Evolutionary conservation across 2,329 filamentous ascomycete genomes (phyloP), one percentile per base, ranked within the genome.

Genomic region (Pseudonectria buxi): DNA sequence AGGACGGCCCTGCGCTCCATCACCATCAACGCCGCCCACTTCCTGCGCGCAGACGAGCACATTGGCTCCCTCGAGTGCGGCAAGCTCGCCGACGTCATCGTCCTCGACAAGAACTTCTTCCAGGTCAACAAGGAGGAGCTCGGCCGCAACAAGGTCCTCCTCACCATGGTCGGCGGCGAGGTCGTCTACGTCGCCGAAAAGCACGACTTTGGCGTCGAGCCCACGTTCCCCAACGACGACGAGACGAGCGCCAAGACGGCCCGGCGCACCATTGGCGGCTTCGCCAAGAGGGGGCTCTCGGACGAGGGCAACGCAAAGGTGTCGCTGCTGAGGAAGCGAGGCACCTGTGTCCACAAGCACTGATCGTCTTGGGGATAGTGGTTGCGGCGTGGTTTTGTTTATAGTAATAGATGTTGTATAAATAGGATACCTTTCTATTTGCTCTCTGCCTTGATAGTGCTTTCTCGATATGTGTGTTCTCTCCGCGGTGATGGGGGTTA

Each of bases 161-260:
- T 54, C 4, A 54, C 50, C 12, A 51, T 54, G 46, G 36, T 54
- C 10, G 51, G 51, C 7, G 51, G 51, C 3, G 48, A 51, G 24
- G 45, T 53, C 2, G 30, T 53, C 2, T 53, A 53, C 18, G 46
- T 53, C 4, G 48, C 48, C 5, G 37, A 53, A 1, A 50, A 47
- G 2, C 39, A 46, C 1, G 32, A 49, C 14, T 49, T 53, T 33
- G 49, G 44, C 4, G 41, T 51, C 12, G 30, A 42, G 30, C 31
- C 48, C n/a, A 53, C 50, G 28, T 53, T 49, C 16, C 48, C 50
- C 11, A 53, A 53, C 30, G 24, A 49, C 7, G 44, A 45, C 14
- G 29, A 40, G 10, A 24, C 32, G 4, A 45, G 38, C 26, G n/a
- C 30, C 12, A 47, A 27, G 15, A 18, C 49, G 16, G 38, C 39